Evolutionary conservation across 257 asterid genomes (phyloP).

Genomic region (Plantago ovata): DNA sequence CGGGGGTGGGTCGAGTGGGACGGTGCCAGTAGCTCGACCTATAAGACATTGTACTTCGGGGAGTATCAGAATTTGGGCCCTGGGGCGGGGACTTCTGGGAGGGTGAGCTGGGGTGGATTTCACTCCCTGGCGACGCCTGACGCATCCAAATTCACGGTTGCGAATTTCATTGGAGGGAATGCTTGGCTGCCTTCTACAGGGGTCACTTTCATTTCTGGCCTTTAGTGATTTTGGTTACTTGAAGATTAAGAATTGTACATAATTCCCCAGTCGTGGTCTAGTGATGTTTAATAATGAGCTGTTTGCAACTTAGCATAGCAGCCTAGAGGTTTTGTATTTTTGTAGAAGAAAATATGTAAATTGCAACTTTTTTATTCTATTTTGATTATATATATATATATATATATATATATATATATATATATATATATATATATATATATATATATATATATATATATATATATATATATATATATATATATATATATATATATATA

Average conservation of each 20-base stretch:
- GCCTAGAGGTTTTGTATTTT: no score
- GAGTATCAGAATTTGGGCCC: conserved; percentile 53
- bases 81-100: conserved; percentile 36
- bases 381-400: no score
- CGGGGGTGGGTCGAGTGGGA: conserved; percentile 77
- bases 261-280: background rate
- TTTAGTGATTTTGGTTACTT: conserved; percentile 16
- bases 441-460: no score
- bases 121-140: conserved; percentile 39
- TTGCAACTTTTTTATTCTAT: no score
- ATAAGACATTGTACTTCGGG: conserved; percentile 44
- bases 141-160: conserved; percentile 50
- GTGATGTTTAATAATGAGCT: no score
- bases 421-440: no score
- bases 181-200: conserved; percentile 77
- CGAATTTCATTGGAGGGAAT: conserved; percentile 49
- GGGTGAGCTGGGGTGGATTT: conserved; percentile 63
- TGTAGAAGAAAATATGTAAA: no score
- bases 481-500: no score
- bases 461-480: no score
- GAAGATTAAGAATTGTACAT: background rate
- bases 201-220: conserved; percentile 52
- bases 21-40: conserved; percentile 31
- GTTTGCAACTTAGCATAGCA: no score
- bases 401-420: no score